These are phyloP conservation scores for Blastobotrys petasosporus DNA, from an alignment of 1,139 yeast genomes.

Conservation along the genomic window DNA sequence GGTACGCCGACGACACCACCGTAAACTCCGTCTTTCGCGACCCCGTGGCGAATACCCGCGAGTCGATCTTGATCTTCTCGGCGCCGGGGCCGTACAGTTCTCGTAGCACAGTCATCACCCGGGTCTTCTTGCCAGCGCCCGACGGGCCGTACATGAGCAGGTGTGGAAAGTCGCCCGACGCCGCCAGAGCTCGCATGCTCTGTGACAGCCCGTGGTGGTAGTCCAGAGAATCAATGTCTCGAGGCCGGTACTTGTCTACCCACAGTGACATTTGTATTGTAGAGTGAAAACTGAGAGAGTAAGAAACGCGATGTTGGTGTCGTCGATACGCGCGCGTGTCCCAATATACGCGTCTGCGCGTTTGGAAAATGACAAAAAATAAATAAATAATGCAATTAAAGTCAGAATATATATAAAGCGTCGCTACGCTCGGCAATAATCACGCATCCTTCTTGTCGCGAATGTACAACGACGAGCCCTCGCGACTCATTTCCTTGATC, in stretches of 20 bases:
- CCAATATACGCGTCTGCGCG: not conserved
- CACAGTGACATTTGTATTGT: slow-evolving; percentile 72
- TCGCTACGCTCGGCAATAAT: no score
- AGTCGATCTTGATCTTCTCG: slow-evolving; percentile 81
- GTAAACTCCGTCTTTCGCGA: slow-evolving; percentile 82
- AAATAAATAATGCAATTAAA: not conserved
- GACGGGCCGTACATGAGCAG: slow-evolving; percentile 88
- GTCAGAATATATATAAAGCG: no score
- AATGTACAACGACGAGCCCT: not conserved
- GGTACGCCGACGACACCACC: slow-evolving; percentile 84
- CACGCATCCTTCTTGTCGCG: slow-evolving; percentile 41
- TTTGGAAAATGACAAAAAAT: not conserved
- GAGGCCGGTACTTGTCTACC: slow-evolving; percentile 94
- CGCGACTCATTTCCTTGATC: slow-evolving; percentile 3
- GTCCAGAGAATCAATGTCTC: slow-evolving; percentile 52
- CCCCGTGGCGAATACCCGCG: slow-evolving; percentile 70
- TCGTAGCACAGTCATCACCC: slow-evolving; percentile 73
- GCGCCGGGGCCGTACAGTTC: slow-evolving; percentile 81
- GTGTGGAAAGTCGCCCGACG: slow-evolving; percentile 88
- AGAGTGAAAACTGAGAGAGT: not conserved
- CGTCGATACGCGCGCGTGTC: no score
- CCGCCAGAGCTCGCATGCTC: slow-evolving; percentile 51
- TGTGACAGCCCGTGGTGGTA: slow-evolving; percentile 63
- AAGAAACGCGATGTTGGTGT: not conserved
- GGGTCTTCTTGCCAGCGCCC: slow-evolving; percentile 95